Base-by-base conservation (phyloP, 345 rosid species). In the Adansonia digitata region DNA sequence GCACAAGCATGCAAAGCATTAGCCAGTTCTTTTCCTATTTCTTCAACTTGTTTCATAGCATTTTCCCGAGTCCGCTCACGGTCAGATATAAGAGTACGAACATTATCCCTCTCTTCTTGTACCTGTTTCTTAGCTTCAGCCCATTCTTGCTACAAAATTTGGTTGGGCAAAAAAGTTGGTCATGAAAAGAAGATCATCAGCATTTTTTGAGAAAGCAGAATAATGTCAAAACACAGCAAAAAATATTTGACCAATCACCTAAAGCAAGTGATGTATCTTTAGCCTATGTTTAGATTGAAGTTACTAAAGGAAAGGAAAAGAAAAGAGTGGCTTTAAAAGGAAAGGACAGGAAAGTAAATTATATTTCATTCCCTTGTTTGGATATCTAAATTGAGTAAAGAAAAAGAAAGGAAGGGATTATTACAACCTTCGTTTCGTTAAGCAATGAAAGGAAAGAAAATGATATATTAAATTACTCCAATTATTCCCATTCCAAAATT, bases 111-210 rank as follows among this genome's bases (percentile, higher is more conserved):
- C 84, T 88, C 98, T 81, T 86, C 94, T 84, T 91, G 96, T 78
- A 93, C 81, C 76, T 94, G 96, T 68, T 81, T 89, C 86, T 90
- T 94, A 40, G 94, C 97, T 80, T 91, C 93, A 72, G 93, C 96
- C 99, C 97, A 93, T 84, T 94, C 99, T 81, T 87, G 89, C 99
- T 94, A 79, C 63, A 56, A 71, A 56, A 27, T 66, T 61, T 48
- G 74, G 49, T 66, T 26, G 68, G n/a, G 20, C 40, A 39, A 77
- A 27, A 27, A 69, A 69, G 39, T 46, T 27, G 9, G 56, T 29
- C 42, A 48, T 27, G 39, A 45, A 67, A 67, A 48, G 17, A 17
- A 17, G 9, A 22, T 0, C 5, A n/a, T 24, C 39, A 27, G 15
- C 37, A 67, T 17, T 69, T 48, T 5, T 4, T 48, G 20, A 31